phyloP scores from a whole-genome alignment of 2,329 filamentous ascomycete genomes.

The Hysterium pulicare region DNA sequence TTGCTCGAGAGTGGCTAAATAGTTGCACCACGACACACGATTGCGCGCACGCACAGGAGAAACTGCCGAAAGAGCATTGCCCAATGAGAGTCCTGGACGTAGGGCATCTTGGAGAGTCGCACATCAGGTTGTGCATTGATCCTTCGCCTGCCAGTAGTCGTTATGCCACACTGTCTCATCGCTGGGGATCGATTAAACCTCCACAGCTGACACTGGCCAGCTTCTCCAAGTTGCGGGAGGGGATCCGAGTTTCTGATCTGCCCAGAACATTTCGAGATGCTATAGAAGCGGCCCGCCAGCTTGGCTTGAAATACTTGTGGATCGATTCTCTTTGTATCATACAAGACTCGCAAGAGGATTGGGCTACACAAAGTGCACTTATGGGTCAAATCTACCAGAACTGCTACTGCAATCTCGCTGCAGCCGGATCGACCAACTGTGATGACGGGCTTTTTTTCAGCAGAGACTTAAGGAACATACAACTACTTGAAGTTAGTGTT shows the following conservation, averaged over 20 bases:
- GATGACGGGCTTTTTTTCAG: slow-evolving; percentile 4
- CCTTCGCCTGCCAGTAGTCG: neutral
- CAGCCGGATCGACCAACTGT: slow-evolving; percentile 2
- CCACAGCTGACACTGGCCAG: slow-evolving; percentile 1
- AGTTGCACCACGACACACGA: neutral
- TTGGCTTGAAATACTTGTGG: neutral
- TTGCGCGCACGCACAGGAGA: neutral
- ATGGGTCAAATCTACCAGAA: slow-evolving; percentile 10
- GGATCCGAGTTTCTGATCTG: neutral
- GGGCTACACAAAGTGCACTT: neutral
- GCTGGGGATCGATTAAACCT: slow-evolving; percentile 2
- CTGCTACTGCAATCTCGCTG: slow-evolving; percentile 9
- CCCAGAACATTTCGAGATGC: neutral
- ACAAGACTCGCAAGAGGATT: neutral
- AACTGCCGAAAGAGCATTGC: neutral
- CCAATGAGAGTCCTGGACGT: neutral
- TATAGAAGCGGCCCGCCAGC: neutral
- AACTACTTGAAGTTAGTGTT: neutral
- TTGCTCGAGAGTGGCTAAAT: neutral
- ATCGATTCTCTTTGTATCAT: slow-evolving; percentile 4
- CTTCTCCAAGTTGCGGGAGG: neutral
- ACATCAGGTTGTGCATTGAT: neutral
- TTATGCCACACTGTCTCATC: slow-evolving; percentile 4
- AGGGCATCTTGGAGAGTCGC: neutral
- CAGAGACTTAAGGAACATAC: neutral